Evolutionary conservation across 306 rosid genomes (phyloP).

Genomic region (Casuarina cunninghamiana): DNA sequence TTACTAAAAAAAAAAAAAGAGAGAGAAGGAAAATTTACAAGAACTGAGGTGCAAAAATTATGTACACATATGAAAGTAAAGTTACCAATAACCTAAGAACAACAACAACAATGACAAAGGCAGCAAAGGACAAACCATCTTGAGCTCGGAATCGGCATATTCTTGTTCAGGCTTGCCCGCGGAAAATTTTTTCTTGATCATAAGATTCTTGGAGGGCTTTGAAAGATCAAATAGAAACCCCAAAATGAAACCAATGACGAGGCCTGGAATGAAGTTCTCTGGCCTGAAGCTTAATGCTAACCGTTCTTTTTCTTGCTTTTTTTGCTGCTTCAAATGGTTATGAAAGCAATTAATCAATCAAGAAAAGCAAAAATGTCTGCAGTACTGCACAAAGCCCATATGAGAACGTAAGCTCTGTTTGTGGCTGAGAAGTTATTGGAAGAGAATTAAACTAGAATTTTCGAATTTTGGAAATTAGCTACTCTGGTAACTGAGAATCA

Average conservation of each 20-base stretch:
- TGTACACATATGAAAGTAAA: slow-evolving; percentile 5
- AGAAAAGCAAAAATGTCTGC: not conserved
- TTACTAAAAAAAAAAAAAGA: not conserved
- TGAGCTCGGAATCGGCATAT: slow-evolving; percentile 54
- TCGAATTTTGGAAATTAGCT: not conserved
- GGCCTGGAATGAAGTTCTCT: slow-evolving; percentile 86
- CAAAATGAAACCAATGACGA: slow-evolving; percentile 82
- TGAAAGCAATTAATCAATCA: not conserved
- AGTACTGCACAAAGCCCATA: not conserved
- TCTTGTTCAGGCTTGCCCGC: slow-evolving; percentile 45
- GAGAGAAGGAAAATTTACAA: slow-evolving; percentile 8
- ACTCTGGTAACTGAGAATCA: not conserved
- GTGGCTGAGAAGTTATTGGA: not conserved
- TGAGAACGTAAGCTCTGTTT: not conserved
- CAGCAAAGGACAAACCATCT: slow-evolving; percentile 56
- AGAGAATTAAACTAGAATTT: not conserved
- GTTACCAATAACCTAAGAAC: slow-evolving; percentile 8
- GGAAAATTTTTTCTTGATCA: slow-evolving; percentile 37
- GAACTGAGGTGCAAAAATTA: slow-evolving; percentile 4
- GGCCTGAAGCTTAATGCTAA: slow-evolving; percentile 67
- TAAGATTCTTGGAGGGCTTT: slow-evolving; percentile 39
- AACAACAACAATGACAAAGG: slow-evolving; percentile 21
- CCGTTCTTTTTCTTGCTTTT: slow-evolving; percentile 60
- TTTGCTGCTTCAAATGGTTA: slow-evolving; percentile 36
- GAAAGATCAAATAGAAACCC: slow-evolving; percentile 75